phyloP scores from a whole-genome alignment of 345 rosid genomes.

The Corymbia maculata region DNA sequence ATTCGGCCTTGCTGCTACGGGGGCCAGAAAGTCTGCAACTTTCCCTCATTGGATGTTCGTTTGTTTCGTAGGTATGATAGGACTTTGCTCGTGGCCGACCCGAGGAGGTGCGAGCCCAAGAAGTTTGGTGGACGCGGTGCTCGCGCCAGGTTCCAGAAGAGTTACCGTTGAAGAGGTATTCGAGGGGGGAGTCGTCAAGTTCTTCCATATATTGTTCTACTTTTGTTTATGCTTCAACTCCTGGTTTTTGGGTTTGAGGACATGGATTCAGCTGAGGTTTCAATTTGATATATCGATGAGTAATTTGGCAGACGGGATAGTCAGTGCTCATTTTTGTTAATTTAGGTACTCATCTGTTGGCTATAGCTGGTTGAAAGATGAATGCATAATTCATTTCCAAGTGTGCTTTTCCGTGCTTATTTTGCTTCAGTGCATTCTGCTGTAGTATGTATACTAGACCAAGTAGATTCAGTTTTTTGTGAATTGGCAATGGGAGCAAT shows the following conservation, averaged over 20 bases:
- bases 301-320: not conserved
- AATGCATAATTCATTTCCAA: not conserved
- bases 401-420: not conserved
- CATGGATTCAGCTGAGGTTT: not conserved
- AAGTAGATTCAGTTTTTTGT: accelerated
- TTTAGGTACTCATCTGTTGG: not conserved
- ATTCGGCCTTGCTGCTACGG: not conserved
- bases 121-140: conserved; percentile 97
- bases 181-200: not conserved
- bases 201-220: not conserved
- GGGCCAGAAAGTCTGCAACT: not conserved
- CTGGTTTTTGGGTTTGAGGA: not conserved
- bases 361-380: not conserved
- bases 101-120: conserved; percentile 93
- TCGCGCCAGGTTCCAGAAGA: conserved; percentile 90
- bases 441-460: not conserved
- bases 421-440: not conserved
- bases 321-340: not conserved
- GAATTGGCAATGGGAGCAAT: not conserved
- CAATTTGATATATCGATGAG: not conserved
- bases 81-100: conserved; percentile 87
- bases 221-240: not conserved
- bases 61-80: conserved; percentile 28
- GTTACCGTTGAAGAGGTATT: conserved; percentile 54
- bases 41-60: not conserved